Percentiles rank a stretch among this genome's conserved stretches.
These are phyloP conservation scores for Puccinia brachypodii DNA, from an alignment of 1,284 basidiomycete species.

Conservation along the genomic window DNA sequence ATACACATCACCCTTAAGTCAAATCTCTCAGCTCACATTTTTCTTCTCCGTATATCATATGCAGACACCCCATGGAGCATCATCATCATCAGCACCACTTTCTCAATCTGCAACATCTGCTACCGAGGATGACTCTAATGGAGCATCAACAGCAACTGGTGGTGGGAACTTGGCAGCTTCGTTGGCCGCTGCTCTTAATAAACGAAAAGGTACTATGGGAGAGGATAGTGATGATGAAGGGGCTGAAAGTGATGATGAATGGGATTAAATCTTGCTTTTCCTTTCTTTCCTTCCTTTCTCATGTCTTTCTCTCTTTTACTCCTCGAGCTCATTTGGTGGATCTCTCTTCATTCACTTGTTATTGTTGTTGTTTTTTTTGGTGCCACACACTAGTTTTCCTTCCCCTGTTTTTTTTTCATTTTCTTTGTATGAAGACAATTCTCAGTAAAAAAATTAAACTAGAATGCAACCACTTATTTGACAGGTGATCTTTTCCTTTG, in stretches of 20 bases:
- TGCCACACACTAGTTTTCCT: not conserved
- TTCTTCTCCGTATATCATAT: too few species aligned
- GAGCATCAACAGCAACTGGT: slow-evolving; percentile 53
- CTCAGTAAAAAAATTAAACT: too few species aligned
- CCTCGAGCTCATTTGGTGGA: not conserved
- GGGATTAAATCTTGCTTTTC: slow-evolving; percentile 58
- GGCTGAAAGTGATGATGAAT: slow-evolving; percentile 72
- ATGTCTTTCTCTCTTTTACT: not conserved
- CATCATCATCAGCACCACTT: not conserved
- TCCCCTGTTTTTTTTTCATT: not conserved
- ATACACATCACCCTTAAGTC: not conserved
- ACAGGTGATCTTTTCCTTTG: too few species aligned
- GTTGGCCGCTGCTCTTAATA: slow-evolving; percentile 67
- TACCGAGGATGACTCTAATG: slow-evolving; percentile 52
- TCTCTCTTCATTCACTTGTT: not conserved
- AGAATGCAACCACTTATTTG: too few species aligned
- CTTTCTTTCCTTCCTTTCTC: not conserved
- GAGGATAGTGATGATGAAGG: slow-evolving; percentile 86
- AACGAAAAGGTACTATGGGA: slow-evolving; percentile 84
- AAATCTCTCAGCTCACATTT: too few species aligned
- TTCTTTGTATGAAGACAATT: too few species aligned
- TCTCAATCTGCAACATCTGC: slow-evolving; percentile 5
- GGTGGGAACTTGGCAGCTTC: slow-evolving; percentile 67
- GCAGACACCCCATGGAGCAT: slow-evolving; percentile 24
- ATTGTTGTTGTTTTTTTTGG: not conserved